Percentiles rank a stretch among this genome's conserved stretches.
Evolutionary conservation across 768 basidiomycete genomes (phyloP).

Genomic region (Russula virescens): DNA sequence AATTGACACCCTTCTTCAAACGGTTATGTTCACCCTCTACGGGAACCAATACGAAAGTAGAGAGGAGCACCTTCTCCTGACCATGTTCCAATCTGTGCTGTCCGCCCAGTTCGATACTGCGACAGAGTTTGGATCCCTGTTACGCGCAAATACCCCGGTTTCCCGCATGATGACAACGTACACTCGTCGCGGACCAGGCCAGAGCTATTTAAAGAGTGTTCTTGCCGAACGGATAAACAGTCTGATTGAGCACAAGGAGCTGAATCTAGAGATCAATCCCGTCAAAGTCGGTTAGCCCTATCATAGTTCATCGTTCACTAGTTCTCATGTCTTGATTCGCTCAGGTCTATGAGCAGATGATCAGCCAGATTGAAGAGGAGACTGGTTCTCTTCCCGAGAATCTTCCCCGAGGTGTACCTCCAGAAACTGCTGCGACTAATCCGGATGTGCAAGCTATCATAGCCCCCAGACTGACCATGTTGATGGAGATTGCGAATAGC

Average conservation of each 20-base stretch:
- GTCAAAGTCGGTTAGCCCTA: conserved; percentile 63
- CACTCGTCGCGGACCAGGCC: conserved; percentile 96
- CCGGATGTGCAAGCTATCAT: conserved; percentile 97
- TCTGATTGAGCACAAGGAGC: conserved; percentile 97
- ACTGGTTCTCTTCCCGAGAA: conserved; percentile 87
- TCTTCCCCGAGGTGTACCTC: conserved; percentile 87
- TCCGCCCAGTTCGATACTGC: conserved; percentile 99
- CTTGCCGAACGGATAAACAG: conserved; percentile 98
- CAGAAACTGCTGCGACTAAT: conserved; percentile 92
- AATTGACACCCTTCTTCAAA: conserved; percentile 98
- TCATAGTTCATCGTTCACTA: background rate
- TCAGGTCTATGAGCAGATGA: conserved; percentile 99
- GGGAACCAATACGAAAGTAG: conserved; percentile 98
- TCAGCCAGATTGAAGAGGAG: conserved; percentile 97
- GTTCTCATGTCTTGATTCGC: conserved; percentile 4
- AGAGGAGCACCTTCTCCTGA: conserved; percentile 95
- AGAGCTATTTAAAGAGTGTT: conserved; percentile 96
- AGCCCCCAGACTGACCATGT: conserved; percentile 92
- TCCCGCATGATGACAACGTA: conserved; percentile 99
- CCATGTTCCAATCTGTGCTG: conserved; percentile 98
- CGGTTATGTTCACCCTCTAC: conserved; percentile 99
- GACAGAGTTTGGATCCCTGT: conserved; percentile 96
- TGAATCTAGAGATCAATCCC: conserved; percentile 98
- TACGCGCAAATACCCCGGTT: conserved; percentile 98
- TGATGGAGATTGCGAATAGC: conserved; percentile 99